phyloP scores from a whole-genome alignment of 2,329 filamentous ascomycete genomes.

The Aspergillus cejpii region DNA sequence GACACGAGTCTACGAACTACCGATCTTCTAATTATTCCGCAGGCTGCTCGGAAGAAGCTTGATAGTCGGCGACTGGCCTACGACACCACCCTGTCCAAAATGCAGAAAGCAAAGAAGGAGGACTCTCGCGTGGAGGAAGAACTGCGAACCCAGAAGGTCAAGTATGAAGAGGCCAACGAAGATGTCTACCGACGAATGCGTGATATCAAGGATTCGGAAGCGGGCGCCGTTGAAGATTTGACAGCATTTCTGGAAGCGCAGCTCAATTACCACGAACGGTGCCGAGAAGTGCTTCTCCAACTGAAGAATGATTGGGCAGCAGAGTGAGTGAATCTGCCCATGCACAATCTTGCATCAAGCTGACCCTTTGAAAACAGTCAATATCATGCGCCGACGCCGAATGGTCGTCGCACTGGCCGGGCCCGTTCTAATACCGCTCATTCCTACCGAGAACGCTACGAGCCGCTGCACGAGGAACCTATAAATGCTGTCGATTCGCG shows the following conservation, averaged over 20 bases:
- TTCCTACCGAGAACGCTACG: constrained; percentile 56
- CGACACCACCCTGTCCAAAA: constrained; percentile 79
- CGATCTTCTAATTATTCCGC: constrained; percentile 9
- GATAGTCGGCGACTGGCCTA: constrained; percentile 84
- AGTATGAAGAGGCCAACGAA: constrained; percentile 92
- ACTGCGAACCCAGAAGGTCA: constrained; percentile 80
- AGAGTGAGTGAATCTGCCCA: constrained; percentile 6
- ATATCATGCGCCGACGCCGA: constrained; percentile 21
- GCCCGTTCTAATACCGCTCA: constrained; percentile 59
- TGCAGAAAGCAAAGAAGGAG: constrained; percentile 89
- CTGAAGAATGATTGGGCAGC: constrained; percentile 62
- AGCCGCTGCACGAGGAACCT: constrained; percentile 52
- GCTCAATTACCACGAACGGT: constrained; percentile 84
- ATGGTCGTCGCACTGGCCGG: constrained; percentile 42
- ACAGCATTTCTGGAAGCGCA: constrained; percentile 79
- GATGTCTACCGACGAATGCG: constrained; percentile 90
- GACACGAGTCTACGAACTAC: not conserved
- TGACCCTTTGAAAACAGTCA: constrained; percentile 19
- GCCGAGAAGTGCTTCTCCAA: constrained; percentile 70
- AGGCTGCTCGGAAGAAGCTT: constrained; percentile 85
- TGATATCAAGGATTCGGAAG: constrained; percentile 88
- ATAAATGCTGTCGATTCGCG: constrained; percentile 44
- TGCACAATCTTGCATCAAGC: constrained; percentile 4
- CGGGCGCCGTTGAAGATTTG: constrained; percentile 73
- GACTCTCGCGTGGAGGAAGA: constrained; percentile 93